phyloP scores from a whole-genome alignment of 768 basidiomycete species.

The Serendipita sp. region DNA sequence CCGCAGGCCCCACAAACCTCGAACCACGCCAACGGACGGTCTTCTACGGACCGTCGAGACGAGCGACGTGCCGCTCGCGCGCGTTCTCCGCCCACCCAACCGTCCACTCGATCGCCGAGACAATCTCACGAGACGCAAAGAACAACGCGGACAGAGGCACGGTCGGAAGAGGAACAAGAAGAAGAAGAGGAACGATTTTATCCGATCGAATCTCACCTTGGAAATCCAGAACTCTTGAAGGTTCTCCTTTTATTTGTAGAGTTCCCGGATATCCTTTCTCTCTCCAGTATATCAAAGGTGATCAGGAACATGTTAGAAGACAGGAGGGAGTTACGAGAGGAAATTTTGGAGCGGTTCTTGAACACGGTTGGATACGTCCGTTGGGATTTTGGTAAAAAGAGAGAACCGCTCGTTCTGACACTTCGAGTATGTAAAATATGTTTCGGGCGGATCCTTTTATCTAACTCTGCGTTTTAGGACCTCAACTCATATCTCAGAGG shows the following conservation, averaged over 20 bases:
- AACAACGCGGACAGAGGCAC: neutral
- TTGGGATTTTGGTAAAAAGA: constrained; percentile 34
- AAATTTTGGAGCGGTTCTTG: constrained; percentile 52
- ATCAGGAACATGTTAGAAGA: constrained; percentile 35
- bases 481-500: constrained; percentile 66
- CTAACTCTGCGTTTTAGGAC: constrained; percentile 33
- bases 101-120: neutral
- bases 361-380: constrained; percentile 52
- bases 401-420: constrained; percentile 47
- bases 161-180: neutral
- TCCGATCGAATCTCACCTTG: constrained; percentile 41
- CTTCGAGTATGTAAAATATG: constrained; percentile 33
- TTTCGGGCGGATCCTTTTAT: neutral
- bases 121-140: neutral
- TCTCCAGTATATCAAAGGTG: constrained; percentile 41
- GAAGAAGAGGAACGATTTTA: constrained; percentile 5
- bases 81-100: neutral
- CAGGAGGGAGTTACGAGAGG: constrained; percentile 38
- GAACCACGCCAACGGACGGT: no score
- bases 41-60: no score
- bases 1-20: no score
- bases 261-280: constrained; percentile 54
- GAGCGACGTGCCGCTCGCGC: no score
- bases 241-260: constrained; percentile 38
- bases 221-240: constrained; percentile 35